These are phyloP conservation scores for Diutina mesorugosa DNA, from an alignment of 1,139 yeast genomes.

Conservation along the genomic window DNA sequence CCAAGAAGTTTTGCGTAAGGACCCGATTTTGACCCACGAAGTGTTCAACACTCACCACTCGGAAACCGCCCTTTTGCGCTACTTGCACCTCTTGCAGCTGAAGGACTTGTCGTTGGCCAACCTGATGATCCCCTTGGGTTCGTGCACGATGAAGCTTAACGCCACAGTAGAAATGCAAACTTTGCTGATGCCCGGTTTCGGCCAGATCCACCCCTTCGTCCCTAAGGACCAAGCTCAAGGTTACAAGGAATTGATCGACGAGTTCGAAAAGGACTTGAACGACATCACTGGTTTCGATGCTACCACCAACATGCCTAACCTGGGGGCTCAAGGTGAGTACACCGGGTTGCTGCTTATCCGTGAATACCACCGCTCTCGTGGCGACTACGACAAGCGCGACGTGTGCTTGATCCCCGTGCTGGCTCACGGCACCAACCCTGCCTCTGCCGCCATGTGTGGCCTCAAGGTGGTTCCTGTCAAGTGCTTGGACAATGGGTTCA, in stretches of 20 bases:
- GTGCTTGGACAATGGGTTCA: slow-evolving; percentile 74
- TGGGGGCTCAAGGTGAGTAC: slow-evolving; percentile 98
- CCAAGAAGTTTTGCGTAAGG: slow-evolving; percentile 42
- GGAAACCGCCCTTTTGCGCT: slow-evolving; percentile 89
- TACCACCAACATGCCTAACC: slow-evolving; percentile 88
- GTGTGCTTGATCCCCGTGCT: slow-evolving; percentile 90
- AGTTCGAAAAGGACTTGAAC: slow-evolving; percentile 74
- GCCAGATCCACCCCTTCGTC: slow-evolving; percentile 81
- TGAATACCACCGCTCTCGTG: slow-evolving; percentile 60
- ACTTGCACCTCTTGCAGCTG: slow-evolving; percentile 71
- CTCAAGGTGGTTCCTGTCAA: slow-evolving; percentile 86
- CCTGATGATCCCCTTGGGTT: slow-evolving; percentile 94
- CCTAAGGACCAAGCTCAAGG: slow-evolving; percentile 84
- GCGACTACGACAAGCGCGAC: slow-evolving; percentile 58
- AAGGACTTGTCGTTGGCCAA: slow-evolving; percentile 89
- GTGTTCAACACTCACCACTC: slow-evolving; percentile 86
- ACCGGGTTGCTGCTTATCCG: slow-evolving; percentile 84
- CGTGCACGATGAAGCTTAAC: slow-evolving; percentile 95
- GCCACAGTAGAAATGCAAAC: slow-evolving; percentile 94
- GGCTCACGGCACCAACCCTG: slow-evolving; percentile 98
- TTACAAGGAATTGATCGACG: slow-evolving; percentile 58
- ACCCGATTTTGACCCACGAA: slow-evolving; percentile 51
- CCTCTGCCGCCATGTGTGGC: slow-evolving; percentile 96
- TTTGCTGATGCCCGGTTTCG: slow-evolving; percentile 88
- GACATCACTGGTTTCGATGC: slow-evolving; percentile 94